A percentile compares a stretch with the other conserved stretches of the same genome.
Evolutionary conservation across 495 filamentous ascomycete genomes (phyloP).

Genomic region (Aspergillus cavernicola): DNA sequence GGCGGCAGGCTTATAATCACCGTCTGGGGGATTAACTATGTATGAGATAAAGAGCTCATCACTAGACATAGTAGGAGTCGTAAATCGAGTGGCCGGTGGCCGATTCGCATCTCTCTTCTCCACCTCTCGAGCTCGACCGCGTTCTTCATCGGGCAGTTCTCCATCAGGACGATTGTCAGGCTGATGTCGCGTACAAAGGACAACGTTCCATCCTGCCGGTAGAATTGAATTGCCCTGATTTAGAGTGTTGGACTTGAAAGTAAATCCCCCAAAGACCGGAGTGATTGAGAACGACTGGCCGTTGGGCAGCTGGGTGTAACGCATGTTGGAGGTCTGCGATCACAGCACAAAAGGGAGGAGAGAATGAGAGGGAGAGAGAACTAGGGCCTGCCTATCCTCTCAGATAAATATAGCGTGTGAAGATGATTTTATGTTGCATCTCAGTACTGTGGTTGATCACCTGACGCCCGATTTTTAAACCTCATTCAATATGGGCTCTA

Average conservation of each 20-base stretch:
- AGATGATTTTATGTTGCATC: too few relatives aligned
- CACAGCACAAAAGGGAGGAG: slow-evolving; percentile 1
- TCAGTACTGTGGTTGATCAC: too few relatives aligned
- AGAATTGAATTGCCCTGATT: slow-evolving; percentile 64
- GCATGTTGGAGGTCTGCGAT: slow-evolving; percentile 21
- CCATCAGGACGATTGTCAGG: slow-evolving; percentile 15
- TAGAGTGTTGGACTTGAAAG: slow-evolving; percentile 79
- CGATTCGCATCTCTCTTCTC: slow-evolving; percentile 19
- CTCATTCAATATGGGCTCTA: too few relatives aligned
- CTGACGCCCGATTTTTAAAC: too few relatives aligned
- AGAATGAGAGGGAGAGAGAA: too few relatives aligned
- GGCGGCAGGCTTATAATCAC: slow-evolving; percentile 70
- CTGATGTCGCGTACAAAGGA: slow-evolving; percentile 61
- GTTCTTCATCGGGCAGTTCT: slow-evolving; percentile 16
- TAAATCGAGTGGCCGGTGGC: slow-evolving; percentile 50
- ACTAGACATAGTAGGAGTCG: slow-evolving; percentile 66
- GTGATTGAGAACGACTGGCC: slow-evolving; percentile 76
- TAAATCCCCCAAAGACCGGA: slow-evolving; percentile 82
- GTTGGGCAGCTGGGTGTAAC: slow-evolving; percentile 66
- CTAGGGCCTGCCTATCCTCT: not conserved
- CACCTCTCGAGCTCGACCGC: slow-evolving; percentile 12
- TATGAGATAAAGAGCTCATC: slow-evolving; percentile 87
- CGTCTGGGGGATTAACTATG: slow-evolving; percentile 76
- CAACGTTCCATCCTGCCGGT: slow-evolving; percentile 83
- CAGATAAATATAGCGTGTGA: not conserved